These are phyloP conservation scores for Blastocystis hominis DNA, from an alignment of 352 stramenopile species.

Conservation along the genomic window DNA sequence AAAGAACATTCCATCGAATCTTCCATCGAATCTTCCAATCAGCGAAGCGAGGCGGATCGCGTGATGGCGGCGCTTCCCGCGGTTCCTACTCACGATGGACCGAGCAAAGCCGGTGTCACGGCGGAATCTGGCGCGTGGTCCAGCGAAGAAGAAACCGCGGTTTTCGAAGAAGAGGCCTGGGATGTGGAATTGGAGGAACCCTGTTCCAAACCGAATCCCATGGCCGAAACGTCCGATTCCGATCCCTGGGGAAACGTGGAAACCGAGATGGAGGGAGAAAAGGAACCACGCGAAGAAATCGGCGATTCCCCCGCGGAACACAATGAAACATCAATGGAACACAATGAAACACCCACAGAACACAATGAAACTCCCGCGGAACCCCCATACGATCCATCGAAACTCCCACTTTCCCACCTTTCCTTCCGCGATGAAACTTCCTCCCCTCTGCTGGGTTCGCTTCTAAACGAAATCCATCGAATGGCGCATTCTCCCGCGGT, in stretches of 20 bases:
- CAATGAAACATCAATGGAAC: background rate
- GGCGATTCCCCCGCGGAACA: too few relatives aligned
- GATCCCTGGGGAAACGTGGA: too few relatives aligned
- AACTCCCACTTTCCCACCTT: background rate
- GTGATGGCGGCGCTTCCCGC: background rate
- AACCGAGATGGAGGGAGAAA: too few relatives aligned
- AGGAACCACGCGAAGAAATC: too few relatives aligned
- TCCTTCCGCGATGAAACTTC: background rate
- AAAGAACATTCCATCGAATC: too few relatives aligned
- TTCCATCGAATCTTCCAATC: too few relatives aligned
- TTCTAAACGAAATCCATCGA: background rate
- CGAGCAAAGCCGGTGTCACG: background rate
- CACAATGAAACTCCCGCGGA: background rate
- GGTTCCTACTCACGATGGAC: background rate
- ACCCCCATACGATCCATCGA: background rate
- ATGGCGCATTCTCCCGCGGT: background rate
- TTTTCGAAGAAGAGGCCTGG: background rate
- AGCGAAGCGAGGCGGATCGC: too few relatives aligned
- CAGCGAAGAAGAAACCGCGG: background rate
- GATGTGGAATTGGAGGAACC: background rate
- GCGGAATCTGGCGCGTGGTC: background rate
- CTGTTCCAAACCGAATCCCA: background rate
- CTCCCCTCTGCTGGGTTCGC: background rate
- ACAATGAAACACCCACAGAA: background rate
- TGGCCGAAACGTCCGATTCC: background rate